phyloP scores from a whole-genome alignment of 129 eudicot species.

The Flaveria robusta region DNA sequence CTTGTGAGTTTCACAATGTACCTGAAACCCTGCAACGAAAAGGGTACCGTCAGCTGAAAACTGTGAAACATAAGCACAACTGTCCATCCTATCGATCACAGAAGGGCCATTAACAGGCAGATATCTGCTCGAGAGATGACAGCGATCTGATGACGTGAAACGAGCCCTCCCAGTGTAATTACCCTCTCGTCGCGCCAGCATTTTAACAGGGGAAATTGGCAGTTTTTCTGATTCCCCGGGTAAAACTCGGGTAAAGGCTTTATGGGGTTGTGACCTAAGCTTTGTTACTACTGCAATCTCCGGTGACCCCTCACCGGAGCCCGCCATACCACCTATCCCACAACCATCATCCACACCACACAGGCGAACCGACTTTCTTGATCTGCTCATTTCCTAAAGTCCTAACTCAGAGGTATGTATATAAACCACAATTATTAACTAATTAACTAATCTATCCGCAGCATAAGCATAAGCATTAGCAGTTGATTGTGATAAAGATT shows the following conservation, averaged over 20 bases:
- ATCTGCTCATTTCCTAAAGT: constrained; percentile 55
- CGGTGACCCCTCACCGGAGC: constrained; percentile 35
- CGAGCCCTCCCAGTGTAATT: constrained; percentile 73
- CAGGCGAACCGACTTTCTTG: constrained; percentile 40
- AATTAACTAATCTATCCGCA: too few species aligned
- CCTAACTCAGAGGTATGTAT: background rate
- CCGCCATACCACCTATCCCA: constrained; percentile 28
- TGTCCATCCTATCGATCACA: constrained; percentile 59
- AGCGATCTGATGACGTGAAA: constrained; percentile 71
- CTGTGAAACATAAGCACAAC: constrained; percentile 82
- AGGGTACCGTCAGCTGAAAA: constrained; percentile 87
- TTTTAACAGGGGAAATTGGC: constrained; percentile 67
- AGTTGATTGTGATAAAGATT: background rate
- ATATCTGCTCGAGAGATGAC: constrained; percentile 78
- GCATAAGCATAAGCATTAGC: background rate
- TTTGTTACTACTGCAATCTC: constrained; percentile 68
- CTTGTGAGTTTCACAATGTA: constrained; percentile 3
- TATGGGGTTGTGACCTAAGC: constrained; percentile 59
- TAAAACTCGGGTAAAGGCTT: constrained; percentile 39
- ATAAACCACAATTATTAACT: background rate
- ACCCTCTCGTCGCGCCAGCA: constrained; percentile 73
- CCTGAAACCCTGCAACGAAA: constrained; percentile 92
- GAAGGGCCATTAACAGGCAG: constrained; percentile 69
- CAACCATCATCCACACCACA: constrained; percentile 32
- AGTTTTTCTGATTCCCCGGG: constrained; percentile 49